Evolutionary conservation across 805 yeast species (phyloP), one percentile per base, ranked within the genome.

Genomic region (Starmera caribaea): DNA sequence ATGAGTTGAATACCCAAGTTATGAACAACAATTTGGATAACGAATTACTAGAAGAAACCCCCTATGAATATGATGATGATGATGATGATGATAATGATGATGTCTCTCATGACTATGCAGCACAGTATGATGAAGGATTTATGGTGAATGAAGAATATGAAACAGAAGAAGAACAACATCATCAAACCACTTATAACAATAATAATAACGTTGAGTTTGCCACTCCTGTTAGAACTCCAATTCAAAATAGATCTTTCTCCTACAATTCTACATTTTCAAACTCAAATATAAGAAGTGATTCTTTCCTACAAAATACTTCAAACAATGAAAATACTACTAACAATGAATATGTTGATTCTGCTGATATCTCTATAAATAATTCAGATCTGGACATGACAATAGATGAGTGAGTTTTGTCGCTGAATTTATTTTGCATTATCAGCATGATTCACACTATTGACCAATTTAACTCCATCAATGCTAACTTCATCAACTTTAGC

Each of bases 401-500:
- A 36, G 73, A 69, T 42, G 68, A 56, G 35, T 49, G 34, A 41
- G 36, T 4, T 26, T n/a, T 12, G 11, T 13, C n/a, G 13, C 8
- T 27, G 7, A n/a, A 2, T 10, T 35, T 29, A 16, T 31, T 9
- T 11, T 13, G 11, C 9, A 7, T 8, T 17, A 4, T 17, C 37
- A 17, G n/a, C 30, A n/a, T 26, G 31, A 12, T 16, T 8, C 12
- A 10, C 11, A 5, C 11, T 28, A 13, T 12, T 38, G 24, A 11
- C 12, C 32, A 33, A 30, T 46, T 48, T 15, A 46, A 34, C 34
- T 44, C 48, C 14, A 53, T 37, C 43, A 21, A 21, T 21, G 26
- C 6, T 21, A 21, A 21, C 26, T 21, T 76, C 75, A 55, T 90
- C 97, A 5, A 86, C 90, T 56, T 85, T 84, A 7, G 88, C 81